Evolutionary conservation across 2,329 filamentous ascomycete genomes (phyloP).

Genomic region (Penicillium sp.): DNA sequence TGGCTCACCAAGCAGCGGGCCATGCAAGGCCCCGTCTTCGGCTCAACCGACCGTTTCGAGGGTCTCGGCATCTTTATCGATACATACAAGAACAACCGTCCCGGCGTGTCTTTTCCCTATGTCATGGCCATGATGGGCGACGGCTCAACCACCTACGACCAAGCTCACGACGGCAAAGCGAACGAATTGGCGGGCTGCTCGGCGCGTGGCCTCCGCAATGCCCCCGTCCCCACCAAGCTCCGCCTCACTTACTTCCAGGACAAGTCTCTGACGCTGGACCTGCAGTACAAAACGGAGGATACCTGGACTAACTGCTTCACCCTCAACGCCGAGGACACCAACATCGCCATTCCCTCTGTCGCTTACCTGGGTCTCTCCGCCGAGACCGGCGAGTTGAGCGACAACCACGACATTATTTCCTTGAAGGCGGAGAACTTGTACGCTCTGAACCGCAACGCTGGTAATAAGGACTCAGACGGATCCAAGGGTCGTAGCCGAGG

Average conservation of each 20-base stretch:
- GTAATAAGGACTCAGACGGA: conserved; percentile 33
- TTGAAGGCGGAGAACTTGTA: conserved; percentile 89
- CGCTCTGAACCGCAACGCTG: conserved; percentile 45
- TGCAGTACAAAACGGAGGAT: conserved; percentile 90
- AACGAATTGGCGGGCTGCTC: conserved; percentile 95
- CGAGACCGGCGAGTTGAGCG: conserved; percentile 93
- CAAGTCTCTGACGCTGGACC: conserved; percentile 83
- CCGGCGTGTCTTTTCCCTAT: conserved; percentile 92
- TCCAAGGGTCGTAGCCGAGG: conserved; percentile 29
- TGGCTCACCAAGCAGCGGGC: conserved; percentile 96
- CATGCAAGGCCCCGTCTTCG: conserved; percentile 81
- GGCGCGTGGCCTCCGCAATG: conserved; percentile 83
- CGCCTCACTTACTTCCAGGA: conserved; percentile 96
- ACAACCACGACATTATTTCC: conserved; percentile 96
- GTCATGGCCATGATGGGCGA: conserved; percentile 99
- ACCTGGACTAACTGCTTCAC: conserved; percentile 92
- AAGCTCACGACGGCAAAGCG: conserved; percentile 89
- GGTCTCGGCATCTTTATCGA: conserved; percentile 95
- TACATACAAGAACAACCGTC: conserved; percentile 99
- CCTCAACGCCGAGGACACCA: conserved; percentile 61
- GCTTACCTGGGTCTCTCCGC: conserved; percentile 66
- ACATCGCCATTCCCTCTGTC: conserved; percentile 75
- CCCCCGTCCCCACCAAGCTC: conserved; percentile 78
- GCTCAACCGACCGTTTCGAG: conserved; percentile 84
- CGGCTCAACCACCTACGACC: conserved; percentile 85